phyloP scores from a whole-genome alignment of 768 basidiomycete species.

The Tylopilus sp. region DNA sequence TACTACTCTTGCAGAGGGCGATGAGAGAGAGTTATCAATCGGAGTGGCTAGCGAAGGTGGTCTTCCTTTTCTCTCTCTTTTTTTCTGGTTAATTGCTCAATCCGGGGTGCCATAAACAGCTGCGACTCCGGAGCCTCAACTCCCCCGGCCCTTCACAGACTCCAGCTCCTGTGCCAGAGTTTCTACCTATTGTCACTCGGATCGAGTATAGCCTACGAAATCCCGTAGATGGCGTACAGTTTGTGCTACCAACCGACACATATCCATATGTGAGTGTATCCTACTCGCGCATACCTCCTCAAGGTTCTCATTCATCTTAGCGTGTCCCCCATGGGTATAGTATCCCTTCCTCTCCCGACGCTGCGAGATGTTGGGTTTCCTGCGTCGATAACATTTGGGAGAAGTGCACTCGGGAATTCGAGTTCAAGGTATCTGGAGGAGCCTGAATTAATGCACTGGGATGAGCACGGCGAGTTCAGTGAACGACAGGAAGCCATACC shows the following conservation, averaged over 20 bases:
- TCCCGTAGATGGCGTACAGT: slow-evolving; percentile 82
- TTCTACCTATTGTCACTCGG: slow-evolving; percentile 68
- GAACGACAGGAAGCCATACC: slow-evolving; percentile 62
- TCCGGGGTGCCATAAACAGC: slow-evolving; percentile 34
- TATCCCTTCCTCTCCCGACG: slow-evolving; percentile 79
- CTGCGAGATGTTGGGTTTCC: slow-evolving; percentile 98
- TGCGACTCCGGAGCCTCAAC: too few species aligned
- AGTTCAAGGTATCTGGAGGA: slow-evolving; percentile 85
- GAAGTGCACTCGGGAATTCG: slow-evolving; percentile 97
- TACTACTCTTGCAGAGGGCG: slow-evolving; percentile 84
- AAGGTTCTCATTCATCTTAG: slow-evolving; percentile 38
- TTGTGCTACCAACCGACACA: slow-evolving; percentile 76
- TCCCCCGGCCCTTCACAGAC: slow-evolving; percentile 45
- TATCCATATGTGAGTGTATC: slow-evolving; percentile 72
- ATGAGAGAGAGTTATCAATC: slow-evolving; percentile 91
- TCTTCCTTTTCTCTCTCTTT: slow-evolving; percentile 6
- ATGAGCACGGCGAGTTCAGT: slow-evolving; percentile 39
- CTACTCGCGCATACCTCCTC: not conserved
- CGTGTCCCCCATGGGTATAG: slow-evolving; percentile 93
- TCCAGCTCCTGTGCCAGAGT: slow-evolving; percentile 52
- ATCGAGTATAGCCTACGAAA: slow-evolving; percentile 80
- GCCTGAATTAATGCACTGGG: slow-evolving; percentile 30
- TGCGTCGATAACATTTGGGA: slow-evolving; percentile 95
- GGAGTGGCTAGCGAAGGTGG: slow-evolving; percentile 57
- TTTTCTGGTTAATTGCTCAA: slow-evolving; percentile 8